Base-by-base conservation (phyloP, 331 rosid species). In the Rhamnella rubrinervis region DNA sequence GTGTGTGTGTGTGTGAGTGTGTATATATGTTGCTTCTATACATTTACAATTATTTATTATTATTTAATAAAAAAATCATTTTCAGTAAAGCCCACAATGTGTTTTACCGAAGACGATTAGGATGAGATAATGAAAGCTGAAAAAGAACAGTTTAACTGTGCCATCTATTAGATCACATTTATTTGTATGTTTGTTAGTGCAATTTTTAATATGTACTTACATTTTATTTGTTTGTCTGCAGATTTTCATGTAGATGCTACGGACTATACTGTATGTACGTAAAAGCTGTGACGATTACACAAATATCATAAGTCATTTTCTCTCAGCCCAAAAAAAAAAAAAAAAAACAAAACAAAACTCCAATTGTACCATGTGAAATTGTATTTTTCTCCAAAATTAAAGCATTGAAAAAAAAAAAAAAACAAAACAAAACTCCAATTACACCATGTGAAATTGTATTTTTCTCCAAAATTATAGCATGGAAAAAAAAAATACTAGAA, bases 191-290 rank as follows among this genome's bases (percentile, higher is more conserved):
- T 2, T n/a, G 11, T 62, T 5, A 20, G 28, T 65, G 5, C 49
- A 41, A 0, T 10, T 53, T 15, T 20, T 25, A 47, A 31, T 46
- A 23, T 17, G 4, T 12, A 18, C 75, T 69, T 66, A 65, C 38
- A 21, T 25, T 55, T 6, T 57, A 39, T n/a, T 25, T 61, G 64
- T 55, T 38, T 66, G 55, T 67, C 31, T 78, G 88, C 93, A 88
- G 98, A 92, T 85, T 92, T 90, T 82, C 82, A 90, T 59, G 98
- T 86, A 55, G 85, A 85, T 76, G 85, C 86, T 35, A 62, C 79
- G 83, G 98, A 92, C 78, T 78, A 83, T 62, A 92, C 78, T 78
- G 81, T 62, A 66, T 92, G 11, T 23, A 75, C 96, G 15, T 23
- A 26, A 26, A 90, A 80, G 80, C 66, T 92, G 81, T 88, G 68